phyloP scores from a whole-genome alignment of 2,329 filamentous ascomycete genomes.

The Raffaelea deltoideospora region DNA sequence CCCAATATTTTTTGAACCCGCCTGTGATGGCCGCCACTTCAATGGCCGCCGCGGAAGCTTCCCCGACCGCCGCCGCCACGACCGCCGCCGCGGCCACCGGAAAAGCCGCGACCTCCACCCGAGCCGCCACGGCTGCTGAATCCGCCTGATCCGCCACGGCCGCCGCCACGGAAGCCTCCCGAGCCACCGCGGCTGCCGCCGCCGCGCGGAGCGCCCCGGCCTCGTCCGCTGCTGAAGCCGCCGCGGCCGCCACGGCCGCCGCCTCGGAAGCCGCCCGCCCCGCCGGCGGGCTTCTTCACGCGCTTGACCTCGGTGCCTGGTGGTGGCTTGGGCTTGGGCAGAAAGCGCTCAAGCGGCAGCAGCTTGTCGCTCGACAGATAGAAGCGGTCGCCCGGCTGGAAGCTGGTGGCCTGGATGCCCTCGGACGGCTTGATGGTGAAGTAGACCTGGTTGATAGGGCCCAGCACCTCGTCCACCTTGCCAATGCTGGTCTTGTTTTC shows the following conservation, averaged over 20 bases:
- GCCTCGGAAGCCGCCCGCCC: slow-evolving; percentile 22
- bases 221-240: slow-evolving; percentile 10
- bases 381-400: slow-evolving; percentile 95
- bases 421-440: slow-evolving; percentile 97
- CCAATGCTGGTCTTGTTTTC: slow-evolving; percentile 96
- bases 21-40: not conserved
- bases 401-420: slow-evolving; percentile 85
- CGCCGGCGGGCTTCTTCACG: slow-evolving; percentile 44
- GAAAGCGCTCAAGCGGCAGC: slow-evolving; percentile 85
- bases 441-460: slow-evolving; percentile 93
- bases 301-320: slow-evolving; percentile 44
- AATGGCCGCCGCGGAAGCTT: slow-evolving; percentile 4
- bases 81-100: slow-evolving; percentile 2
- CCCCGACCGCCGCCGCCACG: slow-evolving; percentile 4
- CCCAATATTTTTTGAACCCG: no score
- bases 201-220: slow-evolving; percentile 16
- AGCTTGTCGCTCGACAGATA: slow-evolving; percentile 92
- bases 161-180: slow-evolving; percentile 16
- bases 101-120: slow-evolving; percentile 15
- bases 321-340: slow-evolving; percentile 76
- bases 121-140: slow-evolving; percentile 1
- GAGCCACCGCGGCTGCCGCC: slow-evolving; percentile 16
- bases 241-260: slow-evolving; percentile 14
- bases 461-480: slow-evolving; percentile 96
- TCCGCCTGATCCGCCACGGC: slow-evolving; percentile 12